Evolutionary conservation across 805 yeast species (phyloP), one percentile per base, ranked within the genome.

Genomic region (Metschnikowia cubensis): DNA sequence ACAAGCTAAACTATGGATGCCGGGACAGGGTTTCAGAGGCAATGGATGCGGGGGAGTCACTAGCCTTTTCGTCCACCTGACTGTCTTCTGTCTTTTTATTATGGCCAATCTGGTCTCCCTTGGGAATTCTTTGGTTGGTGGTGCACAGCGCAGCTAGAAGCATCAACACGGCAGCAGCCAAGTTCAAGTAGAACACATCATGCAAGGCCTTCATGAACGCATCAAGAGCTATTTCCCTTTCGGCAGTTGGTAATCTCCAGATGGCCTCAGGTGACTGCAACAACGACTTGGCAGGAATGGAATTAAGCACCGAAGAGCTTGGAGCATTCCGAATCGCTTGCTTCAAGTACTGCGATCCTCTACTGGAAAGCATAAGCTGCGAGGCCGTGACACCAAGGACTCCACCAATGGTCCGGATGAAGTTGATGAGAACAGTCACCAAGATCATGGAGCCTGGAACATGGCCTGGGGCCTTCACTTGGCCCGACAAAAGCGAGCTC

Each of bases 361-460:
- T 39, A 10, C 47, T 49, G 39, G 44, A 31, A 34, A 57, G 59
- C 59, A 71, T 62, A 22, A 71, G 51, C 51, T 71, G 75, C 8
- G 69, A 67, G 11, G 69, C 37, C 2, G 63, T 58, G 15, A 66
- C 64, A 10, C 69, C 64, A 11, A 71, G 48, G 2, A 71, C 65
- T 2, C 72, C 71, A 11, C 70, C 73, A 11, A 61, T 34, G 1
- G 72, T 61, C 48, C 65, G 62, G 45, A 59, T 50, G 48, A 70
- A 71, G 48, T 68, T 69, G 45, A 68, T 51, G 42, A 70, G 66
- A 29, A 69, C 60, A 1, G 75, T 69, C 10, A 63, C 63, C 46
- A 66, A 48, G 45, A 71, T 71, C 55, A 70, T 58, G 5, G 73
- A 64, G 1, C 75, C 75, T 2, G 67, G 67, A 20, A 70, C 53